phyloP scores from a whole-genome alignment of 345 rosid species.

The Pistacia vera region DNA sequence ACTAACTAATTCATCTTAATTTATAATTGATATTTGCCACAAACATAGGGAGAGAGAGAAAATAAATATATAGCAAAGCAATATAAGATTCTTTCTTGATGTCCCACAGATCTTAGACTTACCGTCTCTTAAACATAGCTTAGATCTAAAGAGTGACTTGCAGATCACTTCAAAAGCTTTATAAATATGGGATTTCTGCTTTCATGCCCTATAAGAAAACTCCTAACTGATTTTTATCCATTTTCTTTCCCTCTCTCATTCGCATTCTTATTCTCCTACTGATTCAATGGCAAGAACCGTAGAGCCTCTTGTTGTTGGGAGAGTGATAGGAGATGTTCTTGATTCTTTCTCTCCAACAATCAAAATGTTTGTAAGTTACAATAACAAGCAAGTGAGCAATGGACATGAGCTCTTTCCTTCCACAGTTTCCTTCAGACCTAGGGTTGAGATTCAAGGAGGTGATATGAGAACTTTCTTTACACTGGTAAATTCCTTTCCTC shows the following conservation, averaged over 20 bases:
- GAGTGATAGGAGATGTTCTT: conserved; percentile 46
- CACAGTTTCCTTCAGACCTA: conserved; percentile 30
- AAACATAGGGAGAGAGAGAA: not conserved
- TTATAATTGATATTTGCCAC: not conserved
- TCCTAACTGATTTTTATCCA: not conserved
- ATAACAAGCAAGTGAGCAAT: conserved; percentile 33
- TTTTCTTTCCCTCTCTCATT: not conserved
- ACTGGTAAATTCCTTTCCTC: conserved; percentile 35
- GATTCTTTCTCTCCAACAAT: conserved; percentile 35
- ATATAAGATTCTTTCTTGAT: not conserved
- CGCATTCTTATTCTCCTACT: not conserved
- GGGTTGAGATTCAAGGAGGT: conserved; percentile 41
- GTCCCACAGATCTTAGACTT: conserved; percentile 8
- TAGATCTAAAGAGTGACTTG: conserved; percentile 2
- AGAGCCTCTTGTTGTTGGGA: conserved; percentile 39
- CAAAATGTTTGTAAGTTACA: conserved; percentile 32
- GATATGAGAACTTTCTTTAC: conserved; percentile 68
- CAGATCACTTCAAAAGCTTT: not conserved
- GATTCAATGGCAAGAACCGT: conserved; percentile 6
- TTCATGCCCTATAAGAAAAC: not conserved
- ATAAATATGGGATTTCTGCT: conserved; percentile 10
- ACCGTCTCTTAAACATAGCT: not conserved
- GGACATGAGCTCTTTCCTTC: conserved; percentile 45
- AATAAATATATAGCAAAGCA: no score
- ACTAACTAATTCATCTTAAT: conserved; percentile 8